Percentiles rank a stretch among this genome's conserved stretches.
These are phyloP conservation scores for Aspergillus persii DNA, from an alignment of 2,329 filamentous ascomycete species.

Conservation along the genomic window DNA sequence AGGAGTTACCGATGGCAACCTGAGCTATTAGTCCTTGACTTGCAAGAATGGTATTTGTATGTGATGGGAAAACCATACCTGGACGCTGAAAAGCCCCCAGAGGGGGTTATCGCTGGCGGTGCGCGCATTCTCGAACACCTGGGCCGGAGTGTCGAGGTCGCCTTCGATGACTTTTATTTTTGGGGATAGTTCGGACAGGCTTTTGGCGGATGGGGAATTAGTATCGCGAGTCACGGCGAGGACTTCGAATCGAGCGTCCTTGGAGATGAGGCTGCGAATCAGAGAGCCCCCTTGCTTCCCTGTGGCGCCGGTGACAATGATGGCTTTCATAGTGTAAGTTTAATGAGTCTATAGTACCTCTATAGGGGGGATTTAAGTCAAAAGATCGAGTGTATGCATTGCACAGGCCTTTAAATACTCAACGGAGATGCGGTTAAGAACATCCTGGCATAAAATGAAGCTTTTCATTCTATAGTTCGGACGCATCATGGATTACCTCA, in stretches of 20 bases:
- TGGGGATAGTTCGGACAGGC: slow-evolving; percentile 45
- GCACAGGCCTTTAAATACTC: too few relatives aligned
- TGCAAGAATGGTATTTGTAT: neutral
- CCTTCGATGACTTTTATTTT: slow-evolving; percentile 58
- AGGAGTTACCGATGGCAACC: slow-evolving; percentile 1
- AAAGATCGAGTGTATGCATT: too few relatives aligned
- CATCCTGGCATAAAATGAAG: too few relatives aligned
- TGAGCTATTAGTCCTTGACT: too few relatives aligned
- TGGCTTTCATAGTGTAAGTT: neutral
- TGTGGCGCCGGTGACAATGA: slow-evolving; percentile 40
- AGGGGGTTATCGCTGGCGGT: slow-evolving; percentile 39
- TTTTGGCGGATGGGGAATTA: slow-evolving; percentile 50
- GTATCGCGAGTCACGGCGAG: slow-evolving; percentile 61
- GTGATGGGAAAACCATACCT: slow-evolving; percentile 36
- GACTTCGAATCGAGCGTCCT: slow-evolving; percentile 45
- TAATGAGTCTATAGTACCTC: too few relatives aligned
- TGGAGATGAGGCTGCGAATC: slow-evolving; percentile 30
- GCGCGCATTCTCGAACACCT: slow-evolving; percentile 51
- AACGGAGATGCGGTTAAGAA: too few relatives aligned
- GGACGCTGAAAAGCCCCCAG: slow-evolving; percentile 63
- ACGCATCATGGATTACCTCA: too few relatives aligned
- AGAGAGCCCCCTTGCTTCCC: slow-evolving; percentile 43
- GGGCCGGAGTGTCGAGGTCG: slow-evolving; percentile 52
- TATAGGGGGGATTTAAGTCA: too few relatives aligned
- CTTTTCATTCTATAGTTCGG: too few relatives aligned